A percentile compares a stretch with the other conserved stretches of the same genome.
phyloP scores from a whole-genome alignment of 192 early-diverging fungal genomes.

The Entomortierella lignicola region DNA sequence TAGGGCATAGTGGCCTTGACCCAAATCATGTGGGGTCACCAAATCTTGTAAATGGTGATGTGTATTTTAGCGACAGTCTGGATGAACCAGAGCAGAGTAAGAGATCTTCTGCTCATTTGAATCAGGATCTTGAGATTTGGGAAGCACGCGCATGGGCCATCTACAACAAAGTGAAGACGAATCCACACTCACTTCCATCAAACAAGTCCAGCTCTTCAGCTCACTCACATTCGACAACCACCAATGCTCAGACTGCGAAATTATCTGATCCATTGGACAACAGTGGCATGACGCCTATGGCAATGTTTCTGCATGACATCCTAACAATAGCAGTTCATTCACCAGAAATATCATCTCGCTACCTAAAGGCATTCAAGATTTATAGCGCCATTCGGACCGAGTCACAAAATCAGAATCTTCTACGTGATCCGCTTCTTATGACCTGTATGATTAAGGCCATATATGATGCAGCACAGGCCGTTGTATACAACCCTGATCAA shows the following conservation, averaged over 20 bases:
- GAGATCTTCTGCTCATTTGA: no score
- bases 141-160: constrained; percentile 48
- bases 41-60: constrained; percentile 13
- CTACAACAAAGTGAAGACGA: constrained; percentile 48
- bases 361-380: constrained; percentile 46
- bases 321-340: constrained; percentile 35
- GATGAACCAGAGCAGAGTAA: not conserved
- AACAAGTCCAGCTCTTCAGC: not conserved
- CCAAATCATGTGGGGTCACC: constrained; percentile 7
- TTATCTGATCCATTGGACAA: not conserved
- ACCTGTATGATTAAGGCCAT: constrained; percentile 44
- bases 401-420: constrained; percentile 18
- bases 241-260: not conserved
- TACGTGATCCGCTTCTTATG: constrained; percentile 49
- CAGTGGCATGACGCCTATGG: constrained; percentile 5
- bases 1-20: constrained; percentile 27
- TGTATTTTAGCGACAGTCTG: constrained; percentile 9
- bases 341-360: constrained; percentile 37
- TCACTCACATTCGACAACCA: not conserved
- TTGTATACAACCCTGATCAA: constrained; percentile 29
- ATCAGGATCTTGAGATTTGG: constrained; percentile 29
- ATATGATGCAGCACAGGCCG: constrained; percentile 32
- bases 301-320: constrained; percentile 45
- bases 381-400: constrained; percentile 41
- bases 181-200: constrained; percentile 11